Conservation (phyloP, 2,329 filamentous ascomycete genomes). For the Colletotrichum cordylinicola region DNA sequence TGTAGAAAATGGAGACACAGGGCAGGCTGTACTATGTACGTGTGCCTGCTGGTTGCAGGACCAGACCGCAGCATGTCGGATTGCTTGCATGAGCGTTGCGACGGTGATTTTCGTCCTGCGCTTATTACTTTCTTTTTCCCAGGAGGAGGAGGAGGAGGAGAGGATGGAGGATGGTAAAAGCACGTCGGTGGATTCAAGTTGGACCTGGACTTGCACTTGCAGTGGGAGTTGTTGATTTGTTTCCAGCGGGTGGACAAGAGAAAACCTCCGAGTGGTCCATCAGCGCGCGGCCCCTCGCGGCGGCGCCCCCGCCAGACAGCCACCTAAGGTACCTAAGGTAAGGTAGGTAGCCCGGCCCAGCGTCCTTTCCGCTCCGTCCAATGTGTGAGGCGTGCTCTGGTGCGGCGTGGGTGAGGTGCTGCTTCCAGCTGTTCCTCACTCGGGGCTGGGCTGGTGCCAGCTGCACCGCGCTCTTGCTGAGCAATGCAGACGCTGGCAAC, state of each 20-base stretch:
- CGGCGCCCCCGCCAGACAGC: background rate
- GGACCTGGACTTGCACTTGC: background rate
- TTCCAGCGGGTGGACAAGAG: background rate
- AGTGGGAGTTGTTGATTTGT: background rate
- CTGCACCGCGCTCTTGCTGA: background rate
- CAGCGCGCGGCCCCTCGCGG: background rate
- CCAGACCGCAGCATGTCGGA: background rate
- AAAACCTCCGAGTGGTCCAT: background rate
- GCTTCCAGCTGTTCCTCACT: background rate
- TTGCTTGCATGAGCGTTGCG: slow-evolving; percentile 10
- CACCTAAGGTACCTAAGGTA: background rate
- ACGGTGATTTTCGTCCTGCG: background rate
- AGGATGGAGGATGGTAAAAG: background rate
- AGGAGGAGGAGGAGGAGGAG: too few species aligned
- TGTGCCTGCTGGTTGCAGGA: background rate
- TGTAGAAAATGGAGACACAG: background rate
- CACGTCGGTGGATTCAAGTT: background rate
- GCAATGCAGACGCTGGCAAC: background rate
- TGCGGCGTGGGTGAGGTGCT: background rate
- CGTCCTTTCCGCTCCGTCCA: background rate
- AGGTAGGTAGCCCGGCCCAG: background rate
- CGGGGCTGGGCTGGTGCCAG: background rate
- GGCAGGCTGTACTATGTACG: background rate
- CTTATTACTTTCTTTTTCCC: slow-evolving; percentile 2
- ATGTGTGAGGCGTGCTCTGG: background rate